A percentile compares a stretch with the other conserved stretches of the same genome.
These are phyloP conservation scores for Amorphotheca resinae DNA, from an alignment of 495 filamentous ascomycete species.

Conservation along the genomic window DNA sequence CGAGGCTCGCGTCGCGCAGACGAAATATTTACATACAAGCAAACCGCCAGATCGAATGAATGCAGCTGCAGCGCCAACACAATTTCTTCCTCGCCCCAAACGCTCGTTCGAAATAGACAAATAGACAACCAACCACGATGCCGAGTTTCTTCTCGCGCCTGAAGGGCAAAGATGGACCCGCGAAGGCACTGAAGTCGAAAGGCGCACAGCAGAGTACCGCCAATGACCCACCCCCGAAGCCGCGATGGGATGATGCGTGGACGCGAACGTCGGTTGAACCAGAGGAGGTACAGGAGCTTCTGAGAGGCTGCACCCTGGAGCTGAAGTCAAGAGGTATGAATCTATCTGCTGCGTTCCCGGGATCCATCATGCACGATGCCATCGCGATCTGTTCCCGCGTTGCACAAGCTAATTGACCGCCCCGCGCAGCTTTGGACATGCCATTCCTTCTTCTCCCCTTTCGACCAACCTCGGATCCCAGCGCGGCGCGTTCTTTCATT, in stretches of 20 bases:
- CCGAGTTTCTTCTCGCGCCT: constrained; percentile 62
- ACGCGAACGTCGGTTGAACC: constrained; percentile 72
- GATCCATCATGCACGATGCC: constrained; percentile 16
- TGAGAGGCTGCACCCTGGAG: constrained; percentile 75
- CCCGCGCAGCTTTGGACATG: constrained; percentile 59
- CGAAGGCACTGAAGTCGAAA: constrained; percentile 38
- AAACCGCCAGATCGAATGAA: no score
- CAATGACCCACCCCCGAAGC: constrained; percentile 44
- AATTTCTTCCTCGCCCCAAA: no score
- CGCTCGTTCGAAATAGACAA: no score
- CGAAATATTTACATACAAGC: no score
- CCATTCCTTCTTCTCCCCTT: constrained; percentile 95
- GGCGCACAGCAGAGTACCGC: constrained; percentile 37
- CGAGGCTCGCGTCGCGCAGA: no score
- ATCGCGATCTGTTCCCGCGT: background rate
- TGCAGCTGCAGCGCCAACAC: no score
- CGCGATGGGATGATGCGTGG: constrained; percentile 85
- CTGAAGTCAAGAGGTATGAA: constrained; percentile 84
- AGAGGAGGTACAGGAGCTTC: constrained; percentile 79
- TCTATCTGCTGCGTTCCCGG: constrained; percentile 1
- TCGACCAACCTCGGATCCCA: constrained; percentile 81
- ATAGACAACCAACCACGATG: constrained; percentile 26
- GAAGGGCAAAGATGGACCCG: constrained; percentile 51
- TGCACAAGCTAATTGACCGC: constrained; percentile 24
- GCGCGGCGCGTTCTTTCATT: constrained; percentile 80